Conservation (phyloP, 139 green algal species). For the Chlamydomonas sphaeroides region DNA sequence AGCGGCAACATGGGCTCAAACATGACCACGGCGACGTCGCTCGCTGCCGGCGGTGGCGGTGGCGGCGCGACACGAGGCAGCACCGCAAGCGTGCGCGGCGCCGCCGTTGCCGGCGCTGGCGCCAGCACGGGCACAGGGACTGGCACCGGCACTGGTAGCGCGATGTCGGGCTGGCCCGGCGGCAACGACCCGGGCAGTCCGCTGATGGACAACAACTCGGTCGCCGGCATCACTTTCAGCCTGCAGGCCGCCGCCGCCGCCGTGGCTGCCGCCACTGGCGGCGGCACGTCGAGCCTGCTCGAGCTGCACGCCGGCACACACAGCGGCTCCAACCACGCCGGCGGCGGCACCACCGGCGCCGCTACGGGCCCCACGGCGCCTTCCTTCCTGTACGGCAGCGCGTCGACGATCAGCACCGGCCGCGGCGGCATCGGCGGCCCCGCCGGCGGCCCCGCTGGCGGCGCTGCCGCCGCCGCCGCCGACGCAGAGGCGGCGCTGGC, state of each 20-base stretch:
- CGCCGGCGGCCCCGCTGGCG: too few species aligned
- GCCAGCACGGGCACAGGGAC: too few species aligned
- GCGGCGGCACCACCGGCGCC: too few species aligned
- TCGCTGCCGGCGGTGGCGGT: too few species aligned
- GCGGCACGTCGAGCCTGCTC: too few species aligned
- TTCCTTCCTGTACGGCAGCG: not conserved
- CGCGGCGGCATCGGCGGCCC: too few species aligned
- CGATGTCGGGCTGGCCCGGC: not conserved
- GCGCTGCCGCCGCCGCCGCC: not conserved
- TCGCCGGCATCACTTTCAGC: constrained; percentile 13
- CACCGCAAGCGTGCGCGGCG: too few species aligned
- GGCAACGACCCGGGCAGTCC: not conserved
- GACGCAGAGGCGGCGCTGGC: not conserved
- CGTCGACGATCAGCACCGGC: too few species aligned
- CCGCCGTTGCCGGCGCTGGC: too few species aligned
- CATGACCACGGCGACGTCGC: not conserved
- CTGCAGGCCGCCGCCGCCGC: constrained; percentile 24
- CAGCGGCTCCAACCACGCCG: not conserved
- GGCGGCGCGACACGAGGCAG: too few species aligned
- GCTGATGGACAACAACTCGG: not conserved
- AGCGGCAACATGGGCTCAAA: too few species aligned
- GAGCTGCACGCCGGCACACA: too few species aligned
- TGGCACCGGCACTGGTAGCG: not conserved
- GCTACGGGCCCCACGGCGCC: not conserved
- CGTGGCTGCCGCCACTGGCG: not conserved